phyloP scores from a whole-genome alignment of 1,284 basidiomycete species.

The Marasmius sp. region DNA sequence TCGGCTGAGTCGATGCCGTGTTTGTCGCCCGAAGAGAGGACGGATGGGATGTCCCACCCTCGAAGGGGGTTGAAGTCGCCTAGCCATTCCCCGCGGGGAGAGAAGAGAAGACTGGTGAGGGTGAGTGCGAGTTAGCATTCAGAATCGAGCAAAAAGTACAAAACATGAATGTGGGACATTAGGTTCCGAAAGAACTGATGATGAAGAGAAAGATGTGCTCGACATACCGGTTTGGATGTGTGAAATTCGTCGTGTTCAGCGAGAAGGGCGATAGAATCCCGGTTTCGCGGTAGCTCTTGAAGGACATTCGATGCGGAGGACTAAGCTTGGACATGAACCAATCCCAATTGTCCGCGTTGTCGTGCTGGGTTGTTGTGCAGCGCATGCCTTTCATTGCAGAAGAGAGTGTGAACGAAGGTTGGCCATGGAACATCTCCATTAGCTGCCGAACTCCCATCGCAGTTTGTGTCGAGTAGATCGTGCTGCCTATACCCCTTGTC shows the following conservation, averaged over 20 bases:
- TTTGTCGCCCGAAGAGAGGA: slow-evolving; percentile 29
- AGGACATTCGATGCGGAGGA: slow-evolving; percentile 36
- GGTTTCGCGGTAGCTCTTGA: slow-evolving; percentile 35
- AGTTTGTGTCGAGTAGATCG: slow-evolving; percentile 34
- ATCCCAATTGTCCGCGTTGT: slow-evolving; percentile 34
- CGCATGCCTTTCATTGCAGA: slow-evolving; percentile 31
- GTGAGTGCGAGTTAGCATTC: too few species aligned
- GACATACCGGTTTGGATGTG: slow-evolving; percentile 37
- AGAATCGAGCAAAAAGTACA: too few species aligned
- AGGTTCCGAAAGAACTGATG: not conserved
- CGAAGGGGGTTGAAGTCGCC: slow-evolving; percentile 33
- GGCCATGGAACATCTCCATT: slow-evolving; percentile 33
- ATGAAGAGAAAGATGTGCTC: not conserved
- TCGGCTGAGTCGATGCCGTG: slow-evolving; percentile 34
- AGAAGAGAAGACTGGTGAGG: slow-evolving; percentile 34
- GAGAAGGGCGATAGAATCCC: slow-evolving; percentile 41
- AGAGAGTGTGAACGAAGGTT: slow-evolving; percentile 29
- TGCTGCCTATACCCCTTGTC: slow-evolving; percentile 34
- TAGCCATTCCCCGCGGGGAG: slow-evolving; percentile 38
- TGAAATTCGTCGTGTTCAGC: slow-evolving; percentile 31
- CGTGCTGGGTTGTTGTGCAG: slow-evolving; percentile 26
- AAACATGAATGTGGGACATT: too few species aligned
- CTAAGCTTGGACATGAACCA: slow-evolving; percentile 30
- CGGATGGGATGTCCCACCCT: slow-evolving; percentile 36
- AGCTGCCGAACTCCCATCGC: slow-evolving; percentile 33